These are phyloP conservation scores for Colletotrichum sp. DNA, from an alignment of 2,329 filamentous ascomycete genomes.

Conservation along the genomic window DNA sequence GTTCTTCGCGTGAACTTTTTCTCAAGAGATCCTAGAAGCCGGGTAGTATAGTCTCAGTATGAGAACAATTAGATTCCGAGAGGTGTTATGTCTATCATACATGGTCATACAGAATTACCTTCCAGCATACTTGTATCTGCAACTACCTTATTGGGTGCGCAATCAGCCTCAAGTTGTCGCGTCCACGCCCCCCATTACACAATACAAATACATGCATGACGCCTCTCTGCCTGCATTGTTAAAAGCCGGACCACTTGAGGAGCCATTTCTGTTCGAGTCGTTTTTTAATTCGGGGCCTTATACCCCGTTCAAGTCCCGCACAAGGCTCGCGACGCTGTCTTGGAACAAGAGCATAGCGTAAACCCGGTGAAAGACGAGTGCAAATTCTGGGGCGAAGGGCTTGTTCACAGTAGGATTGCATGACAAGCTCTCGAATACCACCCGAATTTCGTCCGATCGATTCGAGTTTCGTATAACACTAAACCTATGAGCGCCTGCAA, in stretches of 20 bases:
- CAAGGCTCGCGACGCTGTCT: slow-evolving; percentile 24
- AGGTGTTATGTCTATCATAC: neutral
- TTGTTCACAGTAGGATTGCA: slow-evolving; percentile 31
- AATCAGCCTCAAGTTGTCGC: neutral
- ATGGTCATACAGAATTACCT: neutral
- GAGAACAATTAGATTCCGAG: neutral
- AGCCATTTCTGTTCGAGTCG: neutral
- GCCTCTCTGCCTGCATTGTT: neutral
- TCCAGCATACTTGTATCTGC: too few relatives aligned
- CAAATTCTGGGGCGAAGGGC: neutral
- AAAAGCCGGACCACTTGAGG: neutral
- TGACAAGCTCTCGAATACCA: slow-evolving; percentile 26
- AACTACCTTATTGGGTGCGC: too few relatives aligned
- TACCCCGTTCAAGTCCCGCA: neutral
- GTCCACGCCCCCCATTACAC: accelerated
- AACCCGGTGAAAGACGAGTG: slow-evolving; percentile 27
- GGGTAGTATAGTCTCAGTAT: neutral
- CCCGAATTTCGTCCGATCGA: neutral
- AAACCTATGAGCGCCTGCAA: slow-evolving; percentile 35
- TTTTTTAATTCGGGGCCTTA: neutral
- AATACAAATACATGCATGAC: neutral
- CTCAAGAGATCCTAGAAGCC: neutral
- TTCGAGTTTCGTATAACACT: slow-evolving; percentile 24
- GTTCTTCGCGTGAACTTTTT: neutral
- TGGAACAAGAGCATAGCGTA: slow-evolving; percentile 31